Evolutionary conservation across 2,329 filamentous ascomycete genomes (phyloP), one percentile per base, ranked within the genome.

Genomic region (Phialemoniopsis sp.): DNA sequence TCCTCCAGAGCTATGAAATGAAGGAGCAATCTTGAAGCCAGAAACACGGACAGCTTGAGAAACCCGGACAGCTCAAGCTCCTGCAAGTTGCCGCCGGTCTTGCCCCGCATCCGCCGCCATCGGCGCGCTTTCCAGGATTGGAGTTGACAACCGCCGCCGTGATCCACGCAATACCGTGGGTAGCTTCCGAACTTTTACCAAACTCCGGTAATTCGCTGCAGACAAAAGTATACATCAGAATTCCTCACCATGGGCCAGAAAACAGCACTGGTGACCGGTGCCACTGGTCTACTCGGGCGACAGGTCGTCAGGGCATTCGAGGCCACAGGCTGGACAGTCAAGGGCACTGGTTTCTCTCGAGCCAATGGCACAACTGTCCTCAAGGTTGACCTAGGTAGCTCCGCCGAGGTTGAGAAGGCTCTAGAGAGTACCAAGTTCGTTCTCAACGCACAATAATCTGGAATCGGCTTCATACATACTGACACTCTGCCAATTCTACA

Each of bases 261-360:
- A 42, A 82, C 73, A 18, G 88, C 78, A 9, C 71, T 95, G 18
- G 68, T 95, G 40, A 95, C 89, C 7, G 89, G 89, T 41, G 89
- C 88, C 29, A 91, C 86, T 15, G 89, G 89, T 39, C 73, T 95
- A 10, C 75, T 95, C 3, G 89, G 90, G 36, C 79, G 89, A 32
- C 81, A 93, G 59, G 85, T 95, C 10, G 70, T 83, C 39, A 78
- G 75, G 45, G 78, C 77, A 12, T 95, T 95, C 58, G 68, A 81
- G 39, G 63, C 73, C 41, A 73, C 70, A 21, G 72, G 75, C 29
- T 95, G 88, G 78, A 66, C 68, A n/a, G 79, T 81, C 41, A 80
- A 82, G 47, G 86, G 87, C 35, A 85, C 84, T 4, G 87, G 87
- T 13, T 78, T 85, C 56, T 86, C 80, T 10, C 78, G 89, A 39